A percentile compares a stretch with the other conserved stretches of the same genome.
phyloP scores from a whole-genome alignment of 2,329 filamentous ascomycete genomes.

The Orbilia ellipsospora region DNA sequence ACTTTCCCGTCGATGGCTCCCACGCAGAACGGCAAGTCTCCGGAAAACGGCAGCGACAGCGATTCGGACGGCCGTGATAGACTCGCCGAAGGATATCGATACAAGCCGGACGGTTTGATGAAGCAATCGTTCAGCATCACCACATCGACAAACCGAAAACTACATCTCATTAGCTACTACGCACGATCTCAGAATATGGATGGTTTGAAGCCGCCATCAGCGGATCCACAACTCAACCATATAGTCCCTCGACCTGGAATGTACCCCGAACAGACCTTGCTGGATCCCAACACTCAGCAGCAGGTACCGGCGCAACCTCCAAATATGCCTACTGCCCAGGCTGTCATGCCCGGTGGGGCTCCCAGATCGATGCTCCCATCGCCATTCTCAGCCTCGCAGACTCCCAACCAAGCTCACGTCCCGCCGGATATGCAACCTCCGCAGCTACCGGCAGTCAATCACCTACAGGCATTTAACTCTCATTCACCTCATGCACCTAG shows the following conservation, averaged over 20 bases:
- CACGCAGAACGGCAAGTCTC: slow-evolving; percentile 75
- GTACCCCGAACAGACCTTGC: slow-evolving; percentile 90
- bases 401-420: slow-evolving; percentile 61
- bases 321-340: slow-evolving; percentile 33
- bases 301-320: slow-evolving; percentile 71
- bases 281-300: slow-evolving; percentile 77
- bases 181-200: slow-evolving; percentile 74
- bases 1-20: slow-evolving; percentile 69
- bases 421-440: slow-evolving; percentile 63
- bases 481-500: slow-evolving; percentile 50
- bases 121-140: slow-evolving; percentile 99
- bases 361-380: slow-evolving; percentile 70
- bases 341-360: slow-evolving; percentile 67
- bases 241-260: slow-evolving; percentile 92
- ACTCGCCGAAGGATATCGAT: slow-evolving; percentile 89
- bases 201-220: slow-evolving; percentile 78
- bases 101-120: slow-evolving; percentile 97
- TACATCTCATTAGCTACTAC: slow-evolving; percentile 98
- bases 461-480: slow-evolving; percentile 45
- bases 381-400: slow-evolving; percentile 61
- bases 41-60: slow-evolving; percentile 81
- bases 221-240: slow-evolving; percentile 80
- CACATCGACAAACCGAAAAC: slow-evolving; percentile 86
- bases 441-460: slow-evolving; percentile 59
- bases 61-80: slow-evolving; percentile 78